These are phyloP conservation scores for Syzygium malaccense DNA, from an alignment of 441 rosid genomes.

Conservation along the genomic window DNA sequence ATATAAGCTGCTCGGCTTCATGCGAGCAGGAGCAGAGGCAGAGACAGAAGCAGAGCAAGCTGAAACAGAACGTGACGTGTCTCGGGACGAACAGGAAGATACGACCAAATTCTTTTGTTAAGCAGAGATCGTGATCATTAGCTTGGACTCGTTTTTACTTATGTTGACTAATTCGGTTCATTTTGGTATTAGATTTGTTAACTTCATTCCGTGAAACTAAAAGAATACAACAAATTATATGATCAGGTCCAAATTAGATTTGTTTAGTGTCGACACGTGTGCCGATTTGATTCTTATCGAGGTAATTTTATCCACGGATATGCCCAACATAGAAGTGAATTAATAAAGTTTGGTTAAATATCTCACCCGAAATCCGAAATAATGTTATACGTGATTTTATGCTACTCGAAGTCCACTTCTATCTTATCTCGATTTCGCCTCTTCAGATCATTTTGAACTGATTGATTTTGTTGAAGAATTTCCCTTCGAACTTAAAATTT, in stretches of 20 bases:
- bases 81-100: not conserved
- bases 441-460: no score
- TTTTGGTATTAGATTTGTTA: not conserved
- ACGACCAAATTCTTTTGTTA: not conserved
- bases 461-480: not conserved
- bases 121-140: not conserved
- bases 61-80: not conserved
- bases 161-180: not conserved
- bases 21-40: not conserved
- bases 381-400: no score
- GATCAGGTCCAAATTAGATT: no score
- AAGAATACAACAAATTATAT: no score
- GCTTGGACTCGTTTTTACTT: not conserved
- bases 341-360: no score
- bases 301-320: no score
- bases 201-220: not conserved
- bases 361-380: no score
- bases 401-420: not conserved
- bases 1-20: not conserved
- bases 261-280: no score
- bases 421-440: not conserved
- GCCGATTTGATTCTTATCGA: no score
- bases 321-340: no score
- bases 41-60: not conserved
- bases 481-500: no score